These are phyloP conservation scores for Mentha longifolia DNA, from an alignment of 257 asterid genomes.

Conservation along the genomic window DNA sequence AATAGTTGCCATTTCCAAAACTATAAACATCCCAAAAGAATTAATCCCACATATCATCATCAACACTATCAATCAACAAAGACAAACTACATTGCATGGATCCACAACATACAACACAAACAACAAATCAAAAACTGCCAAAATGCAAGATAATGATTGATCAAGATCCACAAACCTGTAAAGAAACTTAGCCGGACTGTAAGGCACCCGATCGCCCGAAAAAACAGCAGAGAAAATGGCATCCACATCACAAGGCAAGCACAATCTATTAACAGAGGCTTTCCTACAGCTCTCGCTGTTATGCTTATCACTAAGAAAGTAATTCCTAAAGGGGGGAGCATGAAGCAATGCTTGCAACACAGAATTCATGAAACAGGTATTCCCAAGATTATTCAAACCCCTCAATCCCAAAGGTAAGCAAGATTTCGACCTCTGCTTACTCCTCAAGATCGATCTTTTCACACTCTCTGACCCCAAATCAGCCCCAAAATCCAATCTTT, in stretches of 20 bases:
- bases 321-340: slow-evolving; percentile 73
- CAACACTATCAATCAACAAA: not conserved
- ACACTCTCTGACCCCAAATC: slow-evolving; percentile 55
- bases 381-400: slow-evolving; percentile 77
- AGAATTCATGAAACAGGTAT: slow-evolving; percentile 77
- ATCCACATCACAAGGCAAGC: slow-evolving; percentile 76
- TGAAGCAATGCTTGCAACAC: slow-evolving; percentile 80
- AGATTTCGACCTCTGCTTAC: slow-evolving; percentile 62
- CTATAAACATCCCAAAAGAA: not conserved
- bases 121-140: slow-evolving; percentile 22
- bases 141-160: slow-evolving; percentile 12
- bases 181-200: slow-evolving; percentile 76
- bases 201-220: slow-evolving; percentile 66
- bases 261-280: slow-evolving; percentile 47
- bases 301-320: slow-evolving; percentile 67
- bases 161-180: slow-evolving; percentile 57
- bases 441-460: slow-evolving; percentile 49
- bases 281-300: slow-evolving; percentile 51
- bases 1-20: not conserved
- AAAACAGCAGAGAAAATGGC: slow-evolving; percentile 61
- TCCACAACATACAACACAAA: not conserved
- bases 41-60: not conserved
- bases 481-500: slow-evolving; percentile 63
- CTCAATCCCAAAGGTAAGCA: slow-evolving; percentile 73
- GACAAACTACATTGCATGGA: too few species aligned